Conservation (phyloP, 371 early-diverging fungal species). For the Umbelopsis sp. region DNA sequence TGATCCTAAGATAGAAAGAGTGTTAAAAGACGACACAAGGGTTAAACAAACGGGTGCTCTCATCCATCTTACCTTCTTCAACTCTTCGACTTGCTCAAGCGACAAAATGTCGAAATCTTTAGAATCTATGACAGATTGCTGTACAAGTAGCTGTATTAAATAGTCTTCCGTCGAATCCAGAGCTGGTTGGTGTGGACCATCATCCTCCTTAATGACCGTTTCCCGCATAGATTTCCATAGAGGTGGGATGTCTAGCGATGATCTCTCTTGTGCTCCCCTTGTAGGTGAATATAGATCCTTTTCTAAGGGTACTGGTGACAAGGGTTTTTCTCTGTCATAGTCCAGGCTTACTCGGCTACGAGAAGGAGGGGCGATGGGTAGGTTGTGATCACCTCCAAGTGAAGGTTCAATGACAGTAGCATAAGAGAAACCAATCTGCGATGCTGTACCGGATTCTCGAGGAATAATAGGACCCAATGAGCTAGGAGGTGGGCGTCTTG, state of each 20-base stretch:
- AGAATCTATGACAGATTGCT: conserved; percentile 67
- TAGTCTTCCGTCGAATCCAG: conserved; percentile 54
- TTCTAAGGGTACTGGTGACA: not conserved
- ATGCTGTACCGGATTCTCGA: not conserved
- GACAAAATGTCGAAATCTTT: conserved; percentile 56
- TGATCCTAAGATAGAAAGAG: not conserved
- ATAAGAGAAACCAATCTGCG: conserved; percentile 14
- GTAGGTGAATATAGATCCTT: conserved; percentile 1
- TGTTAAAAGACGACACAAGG: not conserved
- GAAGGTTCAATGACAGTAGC: conserved; percentile 11
- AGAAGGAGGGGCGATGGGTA: conserved; percentile 18
- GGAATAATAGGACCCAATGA: not conserved
- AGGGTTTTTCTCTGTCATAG: not conserved
- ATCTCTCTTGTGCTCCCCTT: not conserved
- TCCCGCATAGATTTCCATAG: conserved; percentile 4
- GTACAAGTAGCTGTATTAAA: conserved; percentile 60
- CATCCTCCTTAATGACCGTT: not conserved
- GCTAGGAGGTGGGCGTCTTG: not conserved
- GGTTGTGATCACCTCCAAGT: not conserved
- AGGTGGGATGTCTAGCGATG: conserved; percentile 14
- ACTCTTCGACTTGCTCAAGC: conserved; percentile 55
- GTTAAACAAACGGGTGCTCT: not conserved
- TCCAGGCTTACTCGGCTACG: not conserved
- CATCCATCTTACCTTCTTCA: conserved; percentile 53
- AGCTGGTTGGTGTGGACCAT: conserved; percentile 23